Base-by-base conservation (phyloP, 768 basidiomycete genomes). In the Mycena kentingensis region DNA sequence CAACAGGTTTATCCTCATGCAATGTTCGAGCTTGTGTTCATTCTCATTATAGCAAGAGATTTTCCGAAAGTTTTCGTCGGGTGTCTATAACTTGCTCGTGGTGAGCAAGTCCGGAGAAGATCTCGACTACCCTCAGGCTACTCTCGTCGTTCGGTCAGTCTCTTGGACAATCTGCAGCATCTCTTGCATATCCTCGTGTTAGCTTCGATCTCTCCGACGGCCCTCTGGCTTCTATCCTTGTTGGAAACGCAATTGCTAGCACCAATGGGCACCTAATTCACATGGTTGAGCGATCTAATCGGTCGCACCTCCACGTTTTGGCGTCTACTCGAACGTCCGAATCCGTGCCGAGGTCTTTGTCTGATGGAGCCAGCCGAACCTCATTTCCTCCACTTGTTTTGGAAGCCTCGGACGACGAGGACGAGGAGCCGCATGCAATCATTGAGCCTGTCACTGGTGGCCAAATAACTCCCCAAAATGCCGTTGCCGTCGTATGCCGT, bases 141-240 rank as follows among this genome's bases (percentile, higher is more conserved):
- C 79, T 6, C 67, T 85, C 25, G 77, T 91, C 10, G 77, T 91
- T 60, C 75, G 84, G 88, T 88, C 54, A 39, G 78, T 58, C 13
- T 43, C 44, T 37, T 26, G 42, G 39, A 4, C 34, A 16, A 21
- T 25, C 45, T 34, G 35, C 18, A 34, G 25, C 42, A 10, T 43
- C 21, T 13, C 25, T 34, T 19, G 22, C 28, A 43, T 45, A 27
- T 59, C 55, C 31, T 38, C 49, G 25, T 35, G 27, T 32, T 31
- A 88, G 86, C 25, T 87, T 77, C 58, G 78, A 87, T 60, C 62
- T 84, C 1, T 82, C 81, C 50, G 81, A 85, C 57, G 82, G 84
- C 55, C 81, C 82, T 46, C 63, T 85, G 5, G 84, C 83, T 4
- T 78, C 83, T 63, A 80, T 79, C 13, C 80, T 78, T 60, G 69